Percentiles rank a stretch among this genome's conserved stretches.
These are phyloP conservation scores for Fusarium penzigii DNA, from an alignment of 2,329 filamentous ascomycete species.

Conservation along the genomic window DNA sequence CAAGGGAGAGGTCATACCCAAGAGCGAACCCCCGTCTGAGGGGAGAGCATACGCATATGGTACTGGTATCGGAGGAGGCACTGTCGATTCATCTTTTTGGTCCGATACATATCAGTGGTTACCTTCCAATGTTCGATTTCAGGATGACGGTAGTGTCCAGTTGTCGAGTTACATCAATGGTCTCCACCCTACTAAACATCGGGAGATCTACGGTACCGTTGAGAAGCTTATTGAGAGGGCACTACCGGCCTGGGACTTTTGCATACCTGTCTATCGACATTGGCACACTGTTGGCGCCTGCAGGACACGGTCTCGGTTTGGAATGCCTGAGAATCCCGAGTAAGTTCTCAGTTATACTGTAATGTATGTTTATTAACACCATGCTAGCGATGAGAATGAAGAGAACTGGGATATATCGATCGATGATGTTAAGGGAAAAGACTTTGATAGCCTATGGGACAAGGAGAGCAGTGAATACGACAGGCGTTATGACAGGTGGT, in stretches of 20 bases:
- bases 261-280: slow-evolving; percentile 32
- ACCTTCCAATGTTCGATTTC: slow-evolving; percentile 39
- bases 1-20: slow-evolving; percentile 21
- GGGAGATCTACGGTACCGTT: slow-evolving; percentile 35
- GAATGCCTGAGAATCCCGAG: slow-evolving; percentile 1
- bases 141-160: slow-evolving; percentile 31
- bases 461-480: background rate
- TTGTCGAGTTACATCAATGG: slow-evolving; percentile 51
- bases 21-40: no score
- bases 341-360: background rate
- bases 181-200: slow-evolving; percentile 39
- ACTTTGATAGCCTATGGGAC: slow-evolving; percentile 20
- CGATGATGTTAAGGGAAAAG: no score
- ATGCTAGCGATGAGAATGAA: slow-evolving; percentile 10
- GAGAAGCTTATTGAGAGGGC: slow-evolving; percentile 38
- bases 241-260: slow-evolving; percentile 48
- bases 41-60: no score
- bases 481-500: no score
- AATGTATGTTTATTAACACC: background rate
- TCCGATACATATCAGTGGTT: slow-evolving; percentile 34
- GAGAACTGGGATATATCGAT: slow-evolving; percentile 8
- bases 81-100: slow-evolving; percentile 54
- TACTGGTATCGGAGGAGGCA: slow-evolving; percentile 47
- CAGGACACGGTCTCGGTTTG: slow-evolving; percentile 15
- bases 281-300: slow-evolving; percentile 23